phyloP scores from a whole-genome alignment of 768 basidiomycete species.

The Exidia glandulosa region DNA sequence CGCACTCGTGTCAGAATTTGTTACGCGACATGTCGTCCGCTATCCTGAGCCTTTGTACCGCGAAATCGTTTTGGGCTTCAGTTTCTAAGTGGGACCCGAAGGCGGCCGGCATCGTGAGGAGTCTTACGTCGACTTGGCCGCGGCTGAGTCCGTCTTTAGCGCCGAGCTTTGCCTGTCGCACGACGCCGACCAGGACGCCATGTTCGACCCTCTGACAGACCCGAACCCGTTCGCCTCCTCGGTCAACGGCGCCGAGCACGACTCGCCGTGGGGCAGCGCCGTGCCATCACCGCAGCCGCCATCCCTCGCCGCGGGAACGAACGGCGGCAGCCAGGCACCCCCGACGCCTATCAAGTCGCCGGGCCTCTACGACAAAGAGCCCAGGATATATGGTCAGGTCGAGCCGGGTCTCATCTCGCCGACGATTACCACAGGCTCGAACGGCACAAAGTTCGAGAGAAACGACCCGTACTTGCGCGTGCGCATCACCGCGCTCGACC shows the following conservation, averaged over 20 bases:
- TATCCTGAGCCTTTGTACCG: too few species aligned
- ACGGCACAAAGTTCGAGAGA: slow-evolving; percentile 65
- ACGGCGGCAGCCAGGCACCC: background rate
- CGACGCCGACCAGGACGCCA: too few species aligned
- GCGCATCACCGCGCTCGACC: slow-evolving; percentile 80
- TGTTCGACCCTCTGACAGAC: slow-evolving; percentile 67
- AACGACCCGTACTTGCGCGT: slow-evolving; percentile 79
- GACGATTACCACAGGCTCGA: slow-evolving; percentile 46
- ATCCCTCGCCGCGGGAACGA: background rate
- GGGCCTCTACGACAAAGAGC: slow-evolving; percentile 64
- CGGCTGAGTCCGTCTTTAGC: too few species aligned
- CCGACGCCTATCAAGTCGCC: slow-evolving; percentile 26
- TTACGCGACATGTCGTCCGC: too few species aligned
- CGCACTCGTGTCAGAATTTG: too few species aligned
- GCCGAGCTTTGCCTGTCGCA: too few species aligned
- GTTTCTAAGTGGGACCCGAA: too few species aligned
- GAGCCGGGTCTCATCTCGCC: slow-evolving; percentile 78
- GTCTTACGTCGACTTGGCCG: too few species aligned
- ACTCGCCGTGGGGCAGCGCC: slow-evolving; percentile 54
- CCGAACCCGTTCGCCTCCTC: slow-evolving; percentile 58
- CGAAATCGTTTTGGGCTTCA: too few species aligned
- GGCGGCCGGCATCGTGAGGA: too few species aligned
- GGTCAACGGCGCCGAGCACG: slow-evolving; percentile 59
- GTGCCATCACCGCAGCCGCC: slow-evolving; percentile 33
- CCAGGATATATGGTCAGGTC: slow-evolving; percentile 80